A percentile compares a stretch with the other conserved stretches of the same genome.
Evolutionary conservation across 768 basidiomycete genomes (phyloP).

Genomic region (Trametes cinnabarina): DNA sequence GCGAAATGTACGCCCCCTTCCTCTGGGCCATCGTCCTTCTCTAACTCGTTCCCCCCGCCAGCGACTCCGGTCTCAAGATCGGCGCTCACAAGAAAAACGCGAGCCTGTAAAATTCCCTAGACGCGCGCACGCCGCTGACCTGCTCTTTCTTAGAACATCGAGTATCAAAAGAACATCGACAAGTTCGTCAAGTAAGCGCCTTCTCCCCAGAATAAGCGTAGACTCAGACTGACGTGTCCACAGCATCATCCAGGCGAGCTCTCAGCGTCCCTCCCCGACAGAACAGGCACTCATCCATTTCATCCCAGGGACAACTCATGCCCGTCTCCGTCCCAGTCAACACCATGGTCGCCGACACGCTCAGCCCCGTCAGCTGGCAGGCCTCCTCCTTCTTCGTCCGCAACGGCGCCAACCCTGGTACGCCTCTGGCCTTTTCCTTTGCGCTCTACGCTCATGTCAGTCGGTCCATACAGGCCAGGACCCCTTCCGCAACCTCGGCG

Average conservation of each 20-base stretch:
- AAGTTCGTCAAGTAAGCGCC: conserved; percentile 28
- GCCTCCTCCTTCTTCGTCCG: not conserved
- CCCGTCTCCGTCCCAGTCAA: not conserved
- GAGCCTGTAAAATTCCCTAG: not conserved
- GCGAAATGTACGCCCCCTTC: conserved; percentile 2
- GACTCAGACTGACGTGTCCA: not conserved
- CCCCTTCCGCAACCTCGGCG: conserved; percentile 20
- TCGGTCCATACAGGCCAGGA: conserved; percentile 10
- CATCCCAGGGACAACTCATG: conserved; percentile 4
- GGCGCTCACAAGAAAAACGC: conserved; percentile 34
- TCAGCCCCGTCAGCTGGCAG: not conserved
- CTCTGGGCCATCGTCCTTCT: not conserved
- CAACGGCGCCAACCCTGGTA: not conserved
- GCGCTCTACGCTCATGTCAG: conserved; percentile 5
- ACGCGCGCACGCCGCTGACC: not conserved
- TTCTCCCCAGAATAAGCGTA: not conserved
- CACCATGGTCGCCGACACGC: not conserved
- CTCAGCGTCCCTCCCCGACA: not conserved
- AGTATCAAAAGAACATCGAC: conserved; percentile 36
- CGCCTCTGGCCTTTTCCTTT: not conserved
- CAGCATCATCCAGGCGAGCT: not conserved
- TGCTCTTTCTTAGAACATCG: conserved; percentile 6
- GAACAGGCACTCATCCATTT: not conserved
- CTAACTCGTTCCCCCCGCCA: not conserved
- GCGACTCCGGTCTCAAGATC: not conserved